These are phyloP conservation scores for Acephala macrosclerotiorum DNA, from an alignment of 2,329 filamentous ascomycete species.

Conservation along the genomic window DNA sequence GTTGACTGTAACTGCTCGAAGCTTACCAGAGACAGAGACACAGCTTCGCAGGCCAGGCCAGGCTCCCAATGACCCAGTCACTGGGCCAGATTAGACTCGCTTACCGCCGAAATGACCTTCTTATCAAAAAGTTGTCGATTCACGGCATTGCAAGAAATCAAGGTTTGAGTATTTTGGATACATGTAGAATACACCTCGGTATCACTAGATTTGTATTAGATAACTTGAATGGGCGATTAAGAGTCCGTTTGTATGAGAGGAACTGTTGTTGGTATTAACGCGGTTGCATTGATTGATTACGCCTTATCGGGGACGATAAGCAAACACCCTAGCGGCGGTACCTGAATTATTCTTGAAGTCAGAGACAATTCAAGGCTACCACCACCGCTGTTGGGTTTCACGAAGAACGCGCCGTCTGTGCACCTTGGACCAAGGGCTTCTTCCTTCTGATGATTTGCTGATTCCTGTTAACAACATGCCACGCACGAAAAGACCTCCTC, in stretches of 20 bases:
- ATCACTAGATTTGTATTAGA: no score
- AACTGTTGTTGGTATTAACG: neutral
- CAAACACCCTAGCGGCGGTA: neutral
- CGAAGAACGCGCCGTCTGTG: neutral
- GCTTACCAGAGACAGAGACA: constrained; percentile 10
- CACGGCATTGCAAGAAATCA: neutral
- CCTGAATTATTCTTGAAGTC: neutral
- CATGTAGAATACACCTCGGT: neutral
- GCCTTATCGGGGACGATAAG: neutral
- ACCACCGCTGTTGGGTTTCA: neutral
- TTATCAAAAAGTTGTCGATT: neutral
- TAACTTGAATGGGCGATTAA: no score
- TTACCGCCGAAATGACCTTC: neutral
- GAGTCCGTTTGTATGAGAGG: neutral
- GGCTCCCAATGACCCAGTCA: constrained; percentile 1
- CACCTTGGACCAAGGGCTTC: neutral
- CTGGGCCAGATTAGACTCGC: constrained; percentile 9
- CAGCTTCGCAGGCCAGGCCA: neutral
- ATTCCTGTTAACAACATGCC: constrained; percentile 29
- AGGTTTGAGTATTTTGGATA: neutral
- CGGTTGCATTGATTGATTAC: neutral
- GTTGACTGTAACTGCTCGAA: constrained; percentile 1
- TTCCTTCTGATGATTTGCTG: neutral
- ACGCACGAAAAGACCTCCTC: constrained; percentile 28
- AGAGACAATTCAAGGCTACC: neutral